Conservation (phyloP, 805 yeast genomes). For the Candida awuae region DNA sequence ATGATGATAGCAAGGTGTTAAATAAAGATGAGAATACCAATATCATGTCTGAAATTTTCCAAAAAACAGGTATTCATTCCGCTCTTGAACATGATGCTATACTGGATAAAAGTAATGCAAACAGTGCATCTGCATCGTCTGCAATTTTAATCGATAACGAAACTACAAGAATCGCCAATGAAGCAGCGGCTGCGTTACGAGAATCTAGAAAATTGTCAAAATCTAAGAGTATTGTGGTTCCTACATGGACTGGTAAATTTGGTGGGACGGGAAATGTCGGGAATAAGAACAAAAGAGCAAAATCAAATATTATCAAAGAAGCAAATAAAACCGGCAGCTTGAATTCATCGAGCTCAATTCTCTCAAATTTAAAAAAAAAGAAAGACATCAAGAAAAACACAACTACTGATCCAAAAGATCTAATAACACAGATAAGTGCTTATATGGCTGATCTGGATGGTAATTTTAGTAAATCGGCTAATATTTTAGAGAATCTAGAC, state of each 20-base stretch:
- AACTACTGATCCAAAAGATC: slow-evolving; percentile 11
- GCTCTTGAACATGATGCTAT: slow-evolving; percentile 74
- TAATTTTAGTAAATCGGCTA: slow-evolving; percentile 26
- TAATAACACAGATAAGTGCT: slow-evolving; percentile 19
- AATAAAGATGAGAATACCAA: slow-evolving; percentile 31
- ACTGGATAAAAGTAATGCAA: slow-evolving; percentile 33
- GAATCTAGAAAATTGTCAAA: slow-evolving; percentile 51
- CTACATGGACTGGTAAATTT: slow-evolving; percentile 94
- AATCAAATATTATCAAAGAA: background rate
- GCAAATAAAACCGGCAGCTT: background rate
- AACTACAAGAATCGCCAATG: slow-evolving; percentile 51
- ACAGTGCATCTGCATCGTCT: slow-evolving; percentile 38
- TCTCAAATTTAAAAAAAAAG: slow-evolving; percentile 40
- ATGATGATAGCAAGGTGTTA: slow-evolving; percentile 11
- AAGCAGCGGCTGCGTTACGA: slow-evolving; percentile 54
- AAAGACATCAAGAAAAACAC: slow-evolving; percentile 18
- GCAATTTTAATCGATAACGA: slow-evolving; percentile 50
- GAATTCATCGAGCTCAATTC: slow-evolving; percentile 40
- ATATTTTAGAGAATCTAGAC: slow-evolving; percentile 22
- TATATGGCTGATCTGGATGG: slow-evolving; percentile 25
- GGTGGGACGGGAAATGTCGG: slow-evolving; percentile 65
- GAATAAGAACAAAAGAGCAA: background rate
- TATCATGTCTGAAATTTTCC: slow-evolving; percentile 67
- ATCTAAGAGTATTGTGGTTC: slow-evolving; percentile 56
- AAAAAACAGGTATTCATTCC: slow-evolving; percentile 57